phyloP scores from a whole-genome alignment of 352 stramenopile genomes.

The Poterioochromonas sp. region DNA sequence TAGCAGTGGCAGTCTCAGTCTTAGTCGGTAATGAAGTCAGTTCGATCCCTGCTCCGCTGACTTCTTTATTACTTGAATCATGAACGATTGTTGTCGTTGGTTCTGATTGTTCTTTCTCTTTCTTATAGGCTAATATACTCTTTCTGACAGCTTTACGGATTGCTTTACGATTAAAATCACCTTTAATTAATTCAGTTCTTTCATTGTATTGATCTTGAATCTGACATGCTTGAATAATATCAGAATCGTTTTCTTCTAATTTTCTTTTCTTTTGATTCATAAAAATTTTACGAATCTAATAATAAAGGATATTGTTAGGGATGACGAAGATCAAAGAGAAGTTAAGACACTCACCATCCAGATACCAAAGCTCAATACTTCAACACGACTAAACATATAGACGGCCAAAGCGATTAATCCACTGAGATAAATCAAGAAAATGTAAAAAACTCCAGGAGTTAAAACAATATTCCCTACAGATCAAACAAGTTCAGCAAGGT shows the following conservation, averaged over 20 bases:
- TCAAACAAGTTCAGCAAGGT: no score
- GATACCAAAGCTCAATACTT: neutral
- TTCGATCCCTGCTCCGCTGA: no score
- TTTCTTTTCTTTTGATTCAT: neutral
- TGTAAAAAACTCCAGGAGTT: neutral
- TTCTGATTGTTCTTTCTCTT: no score
- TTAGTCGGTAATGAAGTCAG: no score
- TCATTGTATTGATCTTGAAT: neutral
- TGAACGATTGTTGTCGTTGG: no score
- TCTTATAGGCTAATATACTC: no score
- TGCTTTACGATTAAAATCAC: neutral
- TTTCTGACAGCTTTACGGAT: no score
- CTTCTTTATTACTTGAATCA: no score
- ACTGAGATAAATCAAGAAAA: constrained; percentile 3
- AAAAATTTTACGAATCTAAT: neutral
- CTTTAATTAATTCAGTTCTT: neutral
- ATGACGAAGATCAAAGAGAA: no score
- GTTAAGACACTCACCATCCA: no score
- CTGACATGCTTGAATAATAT: neutral
- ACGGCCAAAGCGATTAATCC: neutral
- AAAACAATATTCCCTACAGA: constrained; percentile 3
- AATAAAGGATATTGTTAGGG: no score
- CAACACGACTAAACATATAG: neutral
- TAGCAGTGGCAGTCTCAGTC: no score
- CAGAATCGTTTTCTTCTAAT: neutral